Evolutionary conservation across 164 flowering plant species (phyloP), one percentile per base, ranked within the genome.

Genomic region (Warburgia ugandensis): DNA sequence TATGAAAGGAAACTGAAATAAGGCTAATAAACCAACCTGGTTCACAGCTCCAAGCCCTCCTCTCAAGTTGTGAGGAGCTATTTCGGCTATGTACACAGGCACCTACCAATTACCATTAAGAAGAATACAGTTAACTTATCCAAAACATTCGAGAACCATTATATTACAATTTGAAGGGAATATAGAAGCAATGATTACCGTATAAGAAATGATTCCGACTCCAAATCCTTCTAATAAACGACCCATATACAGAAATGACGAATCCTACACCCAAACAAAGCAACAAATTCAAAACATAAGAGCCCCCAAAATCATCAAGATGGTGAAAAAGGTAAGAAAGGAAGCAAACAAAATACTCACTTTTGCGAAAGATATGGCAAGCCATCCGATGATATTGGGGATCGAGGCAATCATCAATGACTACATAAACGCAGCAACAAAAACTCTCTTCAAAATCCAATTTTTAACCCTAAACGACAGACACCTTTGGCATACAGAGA

Each of bases 41-140:
- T 83, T 83, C n/a, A 80, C 77, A 0, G 90, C 65, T 41, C 86
- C 90, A 52, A 83, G 66, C 31, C 46, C 56, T 6, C 95, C 95
- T 68, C 95, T 76, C 73, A 79, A 30, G 52, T 79, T 82, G 52
- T 81, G 86, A 59, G 95, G 95, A 16, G 95, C 63, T 67, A 86
- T 83, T 64, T 86, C 95, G 45, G 95, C 95, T 65, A 86, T 86
- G 68, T 86, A 86, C 7, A 86, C 89, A 46, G 95, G 92, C 35
- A 86, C 95, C 95, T 86, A 48, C 21, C 19, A 50, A 28, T 5
- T 20, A 48, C 9, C 22, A 28, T n/a, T 14, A 14, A 16, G 19
- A 7, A 9, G 13, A 45, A n/a, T n/a, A n/a, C n/a, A n/a, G n/a
- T n/a, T n/a, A n/a, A n/a, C n/a, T n/a, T n/a, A n/a, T n/a, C n/a